Evolutionary conservation across 1,139 yeast genomes (phyloP), one percentile per base, ranked within the genome.

Genomic region (Insectozyma bohioensis): DNA sequence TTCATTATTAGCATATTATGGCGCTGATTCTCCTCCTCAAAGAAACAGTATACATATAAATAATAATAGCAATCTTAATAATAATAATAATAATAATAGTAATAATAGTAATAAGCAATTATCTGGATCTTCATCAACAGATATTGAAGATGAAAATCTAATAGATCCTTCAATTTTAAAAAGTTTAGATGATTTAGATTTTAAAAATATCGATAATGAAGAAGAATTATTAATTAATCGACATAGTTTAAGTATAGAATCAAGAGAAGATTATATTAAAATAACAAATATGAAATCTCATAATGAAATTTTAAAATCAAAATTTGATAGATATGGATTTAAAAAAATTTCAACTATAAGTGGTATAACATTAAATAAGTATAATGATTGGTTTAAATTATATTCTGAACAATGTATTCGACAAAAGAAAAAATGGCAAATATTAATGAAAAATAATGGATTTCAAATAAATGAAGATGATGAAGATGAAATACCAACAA

Each of bases 271-370:
- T 30, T 49, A 35, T 30, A 37, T 51, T 4, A 40, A 39, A 20
- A 41, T 47, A 5, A 34, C 52, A 1, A 37, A 41, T 10, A 8
- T 27, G 13, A 30, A 31, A 6, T 30, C 43, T 4, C 40, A 47
- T 15, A 30, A 33, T 10, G 38, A 44, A n/a, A 36, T 62, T 5
- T 35, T 60, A n/a, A 33, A 39, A 10, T 56, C 75, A 7, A 67
- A 68, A 22, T 67, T 78, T 35, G 97, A 90, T 54, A 61, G 90
- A 30, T 90, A 90, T 51, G 97, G 97, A 2, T 90, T 90, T 61
- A 80, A 77, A 45, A 88, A 86, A 52, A 71, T 69, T 18, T 72
- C 78, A 11, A 60, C 64, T 26, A 75, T 56, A 30, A 57, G 56
- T 37, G 49, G 61, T 41, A 64, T 80, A 11, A 48, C 83, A 5